Evolutionary conservation across 768 basidiomycete genomes (phyloP), one percentile per base, ranked within the genome.

Genomic region (Phanerochaete sordida): DNA sequence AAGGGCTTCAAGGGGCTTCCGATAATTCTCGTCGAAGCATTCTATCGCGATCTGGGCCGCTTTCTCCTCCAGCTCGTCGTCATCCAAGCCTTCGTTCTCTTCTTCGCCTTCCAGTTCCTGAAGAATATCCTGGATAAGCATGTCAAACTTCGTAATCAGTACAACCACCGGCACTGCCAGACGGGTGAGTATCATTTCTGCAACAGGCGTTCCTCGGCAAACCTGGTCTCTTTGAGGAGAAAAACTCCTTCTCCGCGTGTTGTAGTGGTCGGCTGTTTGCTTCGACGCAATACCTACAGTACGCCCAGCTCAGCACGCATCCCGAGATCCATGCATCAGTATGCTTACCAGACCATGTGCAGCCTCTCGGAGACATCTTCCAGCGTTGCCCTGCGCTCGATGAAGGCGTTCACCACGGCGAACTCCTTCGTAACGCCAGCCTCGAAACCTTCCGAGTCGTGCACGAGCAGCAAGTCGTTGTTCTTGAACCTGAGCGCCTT

Each of bases 81-180:
- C 50, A n/a, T 51, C 50, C 2, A 51, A 2, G 4, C 31, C 50
- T 15, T 21, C 5, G 4, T 21, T 28, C 11, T 51, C 31, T 5
- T 30, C 28, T 30, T 51, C 50, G 27, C 50, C 31, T 51, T 51
- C 50, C n/a, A 51, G 50, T n/a, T 51, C 50, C n/a, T 51, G 50
- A 5, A 9, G 50, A 21, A 33, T n/a, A 28, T 51, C 50, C 31
- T 51, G 50, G 21, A 33, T 21, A n/a, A 51, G 31, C 6, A 33
- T 21, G 27, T 51, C 50, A 51, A 51, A 51, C 50, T 51, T 51
- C 6, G 50, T 51, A 12, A 35, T n/a, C 19, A 51, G 15, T 4
- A n/a, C 50, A n/a, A 51, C 21, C 6, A 51, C 50, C n/a, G 50
- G 50, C 7, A 51, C 50, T 51, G n/a, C 23, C 7, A 46, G 7